These are phyloP conservation scores for Aspergillus conjunctus DNA, from an alignment of 495 filamentous ascomycete genomes.

Conservation along the genomic window DNA sequence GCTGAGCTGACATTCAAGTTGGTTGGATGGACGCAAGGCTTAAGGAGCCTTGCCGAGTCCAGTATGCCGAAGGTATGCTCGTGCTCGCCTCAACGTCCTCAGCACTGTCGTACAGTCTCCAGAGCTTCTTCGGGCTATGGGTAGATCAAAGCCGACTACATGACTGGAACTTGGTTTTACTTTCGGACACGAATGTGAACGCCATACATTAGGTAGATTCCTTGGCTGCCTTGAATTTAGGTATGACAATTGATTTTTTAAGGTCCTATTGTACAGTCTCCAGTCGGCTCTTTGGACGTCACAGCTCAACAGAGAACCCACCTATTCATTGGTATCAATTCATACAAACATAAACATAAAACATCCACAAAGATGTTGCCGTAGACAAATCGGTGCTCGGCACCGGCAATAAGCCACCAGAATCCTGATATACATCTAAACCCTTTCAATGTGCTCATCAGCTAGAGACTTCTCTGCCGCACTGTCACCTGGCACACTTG, in stretches of 20 bases:
- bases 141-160: too few relatives aligned
- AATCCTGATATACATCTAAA: not conserved
- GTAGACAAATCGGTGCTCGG: not conserved
- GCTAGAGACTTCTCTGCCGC: slow-evolving; percentile 1
- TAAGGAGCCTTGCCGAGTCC: not conserved
- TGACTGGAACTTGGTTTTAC: too few relatives aligned
- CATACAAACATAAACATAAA: not conserved
- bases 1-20: not conserved
- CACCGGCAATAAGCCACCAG: not conserved
- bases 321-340: slow-evolving; percentile 2
- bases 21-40: not conserved
- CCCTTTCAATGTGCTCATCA: slow-evolving; percentile 21
- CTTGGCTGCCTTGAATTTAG: not conserved
- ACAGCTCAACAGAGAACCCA: slow-evolving; percentile 6
- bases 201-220: too few relatives aligned
- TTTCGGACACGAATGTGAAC: too few relatives aligned
- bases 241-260: not conserved
- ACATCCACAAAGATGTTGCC: not conserved
- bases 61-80: too few relatives aligned
- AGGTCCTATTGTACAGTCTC: not conserved
- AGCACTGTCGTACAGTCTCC: too few relatives aligned
- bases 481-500: slow-evolving; percentile 2
- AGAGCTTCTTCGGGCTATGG: too few relatives aligned
- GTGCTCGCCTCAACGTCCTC: too few relatives aligned
- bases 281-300: not conserved